Base-by-base conservation (phyloP, 345 rosid genomes). In the Pistacia integerrima region DNA sequence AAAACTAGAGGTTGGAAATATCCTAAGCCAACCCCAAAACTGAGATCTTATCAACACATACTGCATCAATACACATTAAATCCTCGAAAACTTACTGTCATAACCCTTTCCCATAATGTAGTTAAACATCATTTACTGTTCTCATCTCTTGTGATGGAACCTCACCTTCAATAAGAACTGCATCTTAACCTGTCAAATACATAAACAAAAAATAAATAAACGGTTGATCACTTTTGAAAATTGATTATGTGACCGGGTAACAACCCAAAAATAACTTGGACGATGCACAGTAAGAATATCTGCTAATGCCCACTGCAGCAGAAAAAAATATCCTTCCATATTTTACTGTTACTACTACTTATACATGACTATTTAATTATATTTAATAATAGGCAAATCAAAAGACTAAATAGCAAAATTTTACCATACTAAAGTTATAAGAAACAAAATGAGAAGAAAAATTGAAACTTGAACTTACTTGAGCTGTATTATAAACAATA, bases 401-500 rank as follows among this genome's bases (percentile, higher is more conserved):
- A 44, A 22, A 55, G 57, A 11, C 13, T 8, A 22, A 16, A 25
- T 8, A 1, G 41, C 2, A 62, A 72, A 72, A n/a, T 36, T 35
- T 30, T 7, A 17, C 11, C 25, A 25, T 22, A 8, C 28, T 11
- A 3, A 10, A 41, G 51, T n/a, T 17, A 44, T 51, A 44, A 72
- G 8, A 46, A 62, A 28, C 35, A 20, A 48, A 13, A 57, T 10
- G 14, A 35, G 20, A 11, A 17, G 46, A 51, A 49, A 4, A 12
- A 35, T 16, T 11, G 30, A 72, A 51, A 41, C 64, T 5, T 46
- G 54, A 60, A 85, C 90, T 89, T 88, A 95, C 98, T 75, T 90
- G 98, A 81, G 94, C 88, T 18, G 93, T 88, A 73, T 90, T 72
- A 80, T 93, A 93, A 75, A 96, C 99, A 66, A 96, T 88, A 82